Percentiles rank a stretch among this genome's conserved stretches.
phyloP scores from a whole-genome alignment of 1,284 basidiomycete species.

The Boletellus deceptivus region DNA sequence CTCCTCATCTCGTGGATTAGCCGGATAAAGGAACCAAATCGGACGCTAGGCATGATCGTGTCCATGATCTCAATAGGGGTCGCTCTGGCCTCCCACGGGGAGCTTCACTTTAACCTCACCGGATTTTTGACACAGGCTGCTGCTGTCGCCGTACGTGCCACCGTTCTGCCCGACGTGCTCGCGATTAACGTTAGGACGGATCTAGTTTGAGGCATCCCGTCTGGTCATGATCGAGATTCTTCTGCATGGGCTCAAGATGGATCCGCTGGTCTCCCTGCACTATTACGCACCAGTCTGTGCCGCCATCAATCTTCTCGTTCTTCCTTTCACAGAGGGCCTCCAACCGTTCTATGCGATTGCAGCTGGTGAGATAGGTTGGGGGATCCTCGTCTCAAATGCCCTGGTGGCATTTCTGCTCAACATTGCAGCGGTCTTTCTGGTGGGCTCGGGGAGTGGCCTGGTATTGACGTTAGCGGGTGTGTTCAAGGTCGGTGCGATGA shows the following conservation, averaged over 20 bases:
- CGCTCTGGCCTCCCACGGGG: conserved; percentile 85
- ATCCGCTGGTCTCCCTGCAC: conserved; percentile 92
- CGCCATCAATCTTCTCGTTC: conserved; percentile 76
- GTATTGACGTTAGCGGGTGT: conserved; percentile 94
- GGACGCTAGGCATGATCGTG: conserved; percentile 81
- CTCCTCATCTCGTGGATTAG: conserved; percentile 92
- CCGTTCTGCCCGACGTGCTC: neutral
- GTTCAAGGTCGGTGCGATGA: conserved; percentile 64
- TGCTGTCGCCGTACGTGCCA: conserved; percentile 65
- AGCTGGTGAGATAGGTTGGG: conserved; percentile 56
- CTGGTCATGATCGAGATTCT: conserved; percentile 97
- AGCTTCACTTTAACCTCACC: conserved; percentile 79
- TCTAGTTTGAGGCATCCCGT: conserved; percentile 82
- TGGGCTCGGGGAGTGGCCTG: conserved; percentile 84
- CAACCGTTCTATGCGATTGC: conserved; percentile 71
- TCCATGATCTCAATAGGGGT: conserved; percentile 90
- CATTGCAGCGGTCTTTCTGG: conserved; percentile 92
- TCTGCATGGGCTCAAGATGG: conserved; percentile 96
- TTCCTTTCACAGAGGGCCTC: conserved; percentile 90
- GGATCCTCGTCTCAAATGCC: conserved; percentile 83
- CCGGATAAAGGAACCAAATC: conserved; percentile 86
- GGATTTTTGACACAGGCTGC: conserved; percentile 86
- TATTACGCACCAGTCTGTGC: conserved; percentile 98
- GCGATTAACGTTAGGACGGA: conserved; percentile 7
- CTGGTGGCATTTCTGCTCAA: conserved; percentile 89